Evolutionary conservation across 768 basidiomycete species (phyloP), one percentile per base, ranked within the genome.

Genomic region (Sarcomyxa edulis): DNA sequence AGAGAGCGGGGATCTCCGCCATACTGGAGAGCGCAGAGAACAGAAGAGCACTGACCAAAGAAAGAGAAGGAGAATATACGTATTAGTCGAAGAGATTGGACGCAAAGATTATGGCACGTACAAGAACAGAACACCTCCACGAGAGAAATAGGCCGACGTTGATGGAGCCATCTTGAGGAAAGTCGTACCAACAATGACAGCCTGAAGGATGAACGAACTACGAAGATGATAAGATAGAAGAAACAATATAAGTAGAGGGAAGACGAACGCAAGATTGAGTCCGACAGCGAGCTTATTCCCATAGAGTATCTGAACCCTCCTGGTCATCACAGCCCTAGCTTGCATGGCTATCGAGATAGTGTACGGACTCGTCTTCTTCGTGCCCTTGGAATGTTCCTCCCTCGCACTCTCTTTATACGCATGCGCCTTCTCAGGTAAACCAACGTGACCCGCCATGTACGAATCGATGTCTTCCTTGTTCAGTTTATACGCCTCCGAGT

Each of bases 81-180:
- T 1, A 6, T 23, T 19, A 18, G 7, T 4, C 7, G 12, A 19
- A 5, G 26, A 24, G 12, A 25, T 23, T n/a, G n/a, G n/a, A n/a
- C n/a, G n/a, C n/a, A n/a, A n/a, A n/a, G n/a, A n/a, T n/a, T n/a
- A n/a, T n/a, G 16, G 8, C 19, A 60, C 74, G 23, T 53, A 81
- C 73, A 88, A 86, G 71, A 84, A 89, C 14, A 91, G 63, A 16
- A 83, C 68, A 60, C 86, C 80, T 27, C 84, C 85, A 14, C 87
- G 74, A n/a, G 81, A 78, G 66, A 84, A 88, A 52, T 74, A 81
- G 8, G 74, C 76, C 10, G 65, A 56, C 1, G 85, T 84, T 7
- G 63, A 60, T 11, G 74, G 62, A 0, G 73, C 65, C 23, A 78
- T 59, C 7, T 69, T 62, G 41, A 76, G 65, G 66, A 84, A 90